These are phyloP conservation scores for Penstemon davidsonii DNA, from an alignment of 257 asterid genomes.

Conservation along the genomic window DNA sequence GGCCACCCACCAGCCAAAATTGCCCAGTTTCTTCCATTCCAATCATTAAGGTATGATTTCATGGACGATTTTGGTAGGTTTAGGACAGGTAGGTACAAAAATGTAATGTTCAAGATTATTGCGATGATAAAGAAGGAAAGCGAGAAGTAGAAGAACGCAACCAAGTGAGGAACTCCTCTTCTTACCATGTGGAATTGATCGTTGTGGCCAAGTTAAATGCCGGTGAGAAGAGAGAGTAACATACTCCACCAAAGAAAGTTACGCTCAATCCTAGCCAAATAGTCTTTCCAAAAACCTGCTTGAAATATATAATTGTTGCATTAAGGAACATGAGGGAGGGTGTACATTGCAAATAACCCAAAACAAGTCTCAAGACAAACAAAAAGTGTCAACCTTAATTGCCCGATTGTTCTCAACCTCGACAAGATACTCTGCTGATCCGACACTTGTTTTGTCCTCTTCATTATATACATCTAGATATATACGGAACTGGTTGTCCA, in stretches of 20 bases:
- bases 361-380: too few relatives aligned
- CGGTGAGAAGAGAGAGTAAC: constrained; percentile 53
- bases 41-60: constrained; percentile 36
- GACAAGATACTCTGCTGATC: constrained; percentile 44
- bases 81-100: constrained; percentile 43
- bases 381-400: constrained; percentile 36
- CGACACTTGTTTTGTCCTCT: constrained; percentile 33
- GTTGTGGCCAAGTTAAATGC: constrained; percentile 56
- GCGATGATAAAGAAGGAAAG: constrained; percentile 44
- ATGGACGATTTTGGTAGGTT: constrained; percentile 52
- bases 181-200: constrained; percentile 43
- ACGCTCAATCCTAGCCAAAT: constrained; percentile 41
- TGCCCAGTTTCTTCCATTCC: constrained; percentile 46
- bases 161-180: constrained; percentile 38
- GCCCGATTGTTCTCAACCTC: constrained; percentile 47
- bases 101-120: constrained; percentile 30
- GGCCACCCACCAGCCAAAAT: constrained; percentile 56
- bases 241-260: constrained; percentile 45
- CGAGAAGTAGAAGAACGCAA: constrained; percentile 60
- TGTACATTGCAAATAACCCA: too few relatives aligned
- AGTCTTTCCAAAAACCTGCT: constrained; percentile 49
- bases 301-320: not conserved
- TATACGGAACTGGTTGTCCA: constrained; percentile 11
- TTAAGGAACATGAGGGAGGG: not conserved
- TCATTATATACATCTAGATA: constrained; percentile 31